phyloP scores from a whole-genome alignment of 768 basidiomycete species.

The Boletus fagicola region DNA sequence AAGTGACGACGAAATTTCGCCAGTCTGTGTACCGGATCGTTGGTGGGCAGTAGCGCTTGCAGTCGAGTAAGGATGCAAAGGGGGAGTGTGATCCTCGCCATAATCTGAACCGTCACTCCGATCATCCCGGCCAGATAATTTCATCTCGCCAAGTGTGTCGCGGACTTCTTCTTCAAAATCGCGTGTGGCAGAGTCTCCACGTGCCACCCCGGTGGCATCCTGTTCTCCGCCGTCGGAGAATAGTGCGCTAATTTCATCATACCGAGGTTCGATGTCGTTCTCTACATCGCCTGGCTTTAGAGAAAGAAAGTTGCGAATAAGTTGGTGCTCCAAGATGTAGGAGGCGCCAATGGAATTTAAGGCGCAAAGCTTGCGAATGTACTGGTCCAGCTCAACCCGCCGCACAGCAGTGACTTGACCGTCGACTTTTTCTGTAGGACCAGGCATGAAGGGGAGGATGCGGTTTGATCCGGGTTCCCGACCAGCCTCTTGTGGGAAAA shows the following conservation, averaged over 20 bases:
- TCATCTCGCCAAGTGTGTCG: conserved; percentile 48
- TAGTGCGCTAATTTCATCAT: conserved; percentile 57
- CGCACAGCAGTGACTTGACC: conserved; percentile 79
- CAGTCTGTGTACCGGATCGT: conserved; percentile 44
- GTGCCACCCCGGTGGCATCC: conserved; percentile 36
- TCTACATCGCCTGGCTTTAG: conserved; percentile 85
- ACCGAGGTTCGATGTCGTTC: conserved; percentile 59
- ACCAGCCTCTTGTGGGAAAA: conserved; percentile 91
- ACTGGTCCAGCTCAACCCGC: conserved; percentile 82
- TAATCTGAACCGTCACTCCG: conserved; percentile 67
- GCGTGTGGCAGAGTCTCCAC: conserved; percentile 28
- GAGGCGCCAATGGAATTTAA: conserved; percentile 65
- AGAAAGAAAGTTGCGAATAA: conserved; percentile 81
- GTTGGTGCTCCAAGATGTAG: conserved; percentile 76
- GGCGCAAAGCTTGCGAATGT: conserved; percentile 76
- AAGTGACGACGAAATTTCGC: conserved; percentile 33
- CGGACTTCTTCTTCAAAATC: conserved; percentile 45
- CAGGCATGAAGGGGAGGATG: conserved; percentile 96
- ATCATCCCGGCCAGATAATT: conserved; percentile 46
- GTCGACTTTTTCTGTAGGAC: conserved; percentile 82
- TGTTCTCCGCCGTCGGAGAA: conserved; percentile 36
- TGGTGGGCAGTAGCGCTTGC: conserved; percentile 37
- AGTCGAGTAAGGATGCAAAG: conserved; percentile 41
- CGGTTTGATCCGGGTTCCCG: conserved; percentile 62
- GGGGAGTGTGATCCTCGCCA: conserved; percentile 44